Conservation (phyloP, 208 protist species). For the Phytomonas serpens region DNA sequence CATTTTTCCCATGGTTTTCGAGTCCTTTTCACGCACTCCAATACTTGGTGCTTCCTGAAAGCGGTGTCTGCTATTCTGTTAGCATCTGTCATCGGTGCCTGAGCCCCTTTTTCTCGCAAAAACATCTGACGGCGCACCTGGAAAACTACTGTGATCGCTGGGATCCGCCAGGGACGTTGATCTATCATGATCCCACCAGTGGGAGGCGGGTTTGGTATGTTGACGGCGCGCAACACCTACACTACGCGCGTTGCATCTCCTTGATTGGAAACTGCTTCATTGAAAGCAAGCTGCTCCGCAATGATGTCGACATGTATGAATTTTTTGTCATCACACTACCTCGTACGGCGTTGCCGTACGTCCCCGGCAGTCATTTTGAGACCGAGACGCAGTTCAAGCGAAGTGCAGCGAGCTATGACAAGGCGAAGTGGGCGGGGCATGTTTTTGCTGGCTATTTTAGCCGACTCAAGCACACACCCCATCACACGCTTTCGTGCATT, state of each 20-base stretch:
- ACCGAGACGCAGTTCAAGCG: conserved; percentile 25
- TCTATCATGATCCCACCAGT: conserved; percentile 38
- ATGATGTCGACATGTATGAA: conserved; percentile 74
- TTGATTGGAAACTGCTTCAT: conserved; percentile 55
- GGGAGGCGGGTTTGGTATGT: conserved; percentile 35
- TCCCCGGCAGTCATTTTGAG: conserved; percentile 10
- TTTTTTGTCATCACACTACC: conserved; percentile 57
- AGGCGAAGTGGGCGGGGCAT: conserved; percentile 42
- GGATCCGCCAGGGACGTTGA: conserved; percentile 31
- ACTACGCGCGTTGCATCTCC: conserved; percentile 52
- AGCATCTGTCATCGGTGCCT: conserved; percentile 67
- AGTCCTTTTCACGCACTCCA: conserved; percentile 36
- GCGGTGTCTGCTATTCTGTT: conserved; percentile 54
- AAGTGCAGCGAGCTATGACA: conserved; percentile 32
- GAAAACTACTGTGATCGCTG: conserved; percentile 37
- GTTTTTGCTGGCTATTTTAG: conserved; percentile 60
- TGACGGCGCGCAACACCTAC: conserved; percentile 57
- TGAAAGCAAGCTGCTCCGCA: conserved; percentile 60
- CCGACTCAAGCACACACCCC: conserved; percentile 46
- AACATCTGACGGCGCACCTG: conserved; percentile 36
- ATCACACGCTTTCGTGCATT: conserved; percentile 68
- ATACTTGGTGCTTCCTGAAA: conserved; percentile 41
- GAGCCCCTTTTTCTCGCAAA: conserved; percentile 42
- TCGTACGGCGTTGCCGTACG: conserved; percentile 31
- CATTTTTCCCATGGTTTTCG: conserved; percentile 54